Evolutionary conservation across 2,329 filamentous ascomycete species (phyloP).

Genomic region (Ophiostoma perfectum): DNA sequence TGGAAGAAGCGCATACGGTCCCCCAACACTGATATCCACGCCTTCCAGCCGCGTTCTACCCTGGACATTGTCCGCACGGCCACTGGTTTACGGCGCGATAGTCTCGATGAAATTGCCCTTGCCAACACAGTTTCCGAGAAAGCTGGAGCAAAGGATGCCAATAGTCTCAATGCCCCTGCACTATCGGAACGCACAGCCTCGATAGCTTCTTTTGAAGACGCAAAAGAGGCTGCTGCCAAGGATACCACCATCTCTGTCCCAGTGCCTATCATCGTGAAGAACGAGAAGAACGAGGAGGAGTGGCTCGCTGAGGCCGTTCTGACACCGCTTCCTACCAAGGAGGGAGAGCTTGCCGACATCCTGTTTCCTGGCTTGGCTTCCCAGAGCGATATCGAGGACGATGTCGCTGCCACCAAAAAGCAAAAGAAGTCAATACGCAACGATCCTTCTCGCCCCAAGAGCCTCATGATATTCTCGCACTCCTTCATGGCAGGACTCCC

Average conservation of each 20-base stretch:
- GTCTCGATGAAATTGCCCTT: slow-evolving; percentile 36
- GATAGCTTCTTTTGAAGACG: not conserved
- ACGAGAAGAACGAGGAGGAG: slow-evolving; percentile 35
- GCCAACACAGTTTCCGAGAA: slow-evolving; percentile 36
- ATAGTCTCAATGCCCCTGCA: not conserved
- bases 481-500: slow-evolving; percentile 31
- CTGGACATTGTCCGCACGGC: slow-evolving; percentile 39
- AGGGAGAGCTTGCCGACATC: slow-evolving; percentile 71
- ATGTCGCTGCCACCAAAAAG: not conserved
- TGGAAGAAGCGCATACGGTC: slow-evolving; percentile 83
- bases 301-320: slow-evolving; percentile 45
- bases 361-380: slow-evolving; percentile 65
- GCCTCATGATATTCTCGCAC: slow-evolving; percentile 37
- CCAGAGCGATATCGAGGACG: slow-evolving; percentile 61
- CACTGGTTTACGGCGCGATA: slow-evolving; percentile 37
- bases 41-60: slow-evolving; percentile 43
- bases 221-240: not conserved
- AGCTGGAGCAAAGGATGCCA: not conserved
- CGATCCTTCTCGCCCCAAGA: slow-evolving; percentile 42
- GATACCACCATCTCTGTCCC: not conserved
- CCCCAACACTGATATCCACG: slow-evolving; percentile 43
- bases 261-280: not conserved
- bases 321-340: slow-evolving; percentile 63
- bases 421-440: slow-evolving; percentile 32
- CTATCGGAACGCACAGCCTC: not conserved